Evolutionary conservation across 2,329 filamentous ascomycete species (phyloP).

Genomic region (Metarhizium guizhouense): DNA sequence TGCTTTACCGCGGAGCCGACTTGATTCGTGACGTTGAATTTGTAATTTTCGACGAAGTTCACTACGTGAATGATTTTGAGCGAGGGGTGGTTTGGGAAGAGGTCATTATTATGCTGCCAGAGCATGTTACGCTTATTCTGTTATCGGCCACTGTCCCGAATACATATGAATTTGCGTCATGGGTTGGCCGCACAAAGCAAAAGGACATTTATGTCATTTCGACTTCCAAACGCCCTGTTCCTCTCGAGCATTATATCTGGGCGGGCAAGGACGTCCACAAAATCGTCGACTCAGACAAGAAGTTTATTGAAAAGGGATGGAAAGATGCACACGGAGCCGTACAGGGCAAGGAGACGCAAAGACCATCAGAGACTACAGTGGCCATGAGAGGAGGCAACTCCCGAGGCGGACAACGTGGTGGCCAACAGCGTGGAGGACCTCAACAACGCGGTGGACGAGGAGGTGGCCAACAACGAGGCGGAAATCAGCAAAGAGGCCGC

Average conservation of each 20-base stretch:
- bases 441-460: constrained; percentile 31
- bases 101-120: constrained; percentile 98
- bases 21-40: constrained; percentile 96
- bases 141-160: constrained; percentile 96
- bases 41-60: constrained; percentile 97
- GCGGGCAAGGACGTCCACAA: constrained; percentile 86
- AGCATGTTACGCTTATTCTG: constrained; percentile 91
- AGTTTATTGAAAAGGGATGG: constrained; percentile 87
- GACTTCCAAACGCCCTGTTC: constrained; percentile 88
- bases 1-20: constrained; percentile 94
- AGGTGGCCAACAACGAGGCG: constrained; percentile 32
- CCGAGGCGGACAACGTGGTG: constrained; percentile 25
- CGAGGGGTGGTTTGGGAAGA: constrained; percentile 98
- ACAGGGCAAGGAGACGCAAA: constrained; percentile 72
- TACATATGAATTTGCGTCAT: constrained; percentile 94
- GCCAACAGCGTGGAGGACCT: constrained; percentile 37
- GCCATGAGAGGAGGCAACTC: constrained; percentile 29
- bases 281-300: constrained; percentile 89
- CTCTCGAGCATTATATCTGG: constrained; percentile 94
- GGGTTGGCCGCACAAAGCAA: constrained; percentile 96
- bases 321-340: constrained; percentile 82
- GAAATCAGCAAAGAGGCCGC: constrained; percentile 44
- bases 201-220: constrained; percentile 99
- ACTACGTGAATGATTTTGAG: constrained; percentile 95
- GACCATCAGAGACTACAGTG: constrained; percentile 27